Base-by-base conservation (phyloP, 257 asterid genomes). In the Ligustrum vulgare region DNA sequence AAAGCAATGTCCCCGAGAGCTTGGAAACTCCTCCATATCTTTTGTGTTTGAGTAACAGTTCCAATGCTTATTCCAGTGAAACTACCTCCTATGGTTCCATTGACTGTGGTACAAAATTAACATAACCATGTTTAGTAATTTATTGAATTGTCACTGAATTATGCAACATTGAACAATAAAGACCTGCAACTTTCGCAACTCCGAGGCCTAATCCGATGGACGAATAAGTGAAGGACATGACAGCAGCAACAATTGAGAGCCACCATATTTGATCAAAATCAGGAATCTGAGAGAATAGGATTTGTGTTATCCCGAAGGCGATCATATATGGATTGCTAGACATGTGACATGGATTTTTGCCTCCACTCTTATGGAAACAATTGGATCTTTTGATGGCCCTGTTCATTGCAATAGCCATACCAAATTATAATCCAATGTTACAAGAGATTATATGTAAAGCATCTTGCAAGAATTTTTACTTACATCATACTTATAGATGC, bases 241-340 rank as follows among this genome's bases (percentile, higher is more conserved):
- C 54, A 9, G 91, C 88, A n/a, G 89, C 86, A 13, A 85, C 80
- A 54, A 85, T 82, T 0, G 91, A 85, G 47, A 86, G 88, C 91
- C 89, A 80, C 86, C 87, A 85, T 34, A 84, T 84, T 82, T 83
- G 88, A 79, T 75, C 87, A 33, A 85, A 79, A 68, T 86, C 89
- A 6, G 89, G 92, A 18, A 88, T 88, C 71, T 88, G 92, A 33
- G 92, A 88, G 25, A 88, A 88, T 18, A 88, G 43, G 18, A 88
- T 78, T 37, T 88, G 85, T n/a, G 82, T 69, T 56, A 84, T 69
- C 20, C 90, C 92, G 23, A 86, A 86, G 0, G 85, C 86, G 8
- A 88, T 80, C 92, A 88, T 88, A 82, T 86, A 86, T 4, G 90
- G 90, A 71, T 85, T 84, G 76, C 89, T 88, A 8, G 90, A 84